phyloP scores from a whole-genome alignment of 2,329 filamentous ascomycete genomes.

The Pseudopyricularia javanii region DNA sequence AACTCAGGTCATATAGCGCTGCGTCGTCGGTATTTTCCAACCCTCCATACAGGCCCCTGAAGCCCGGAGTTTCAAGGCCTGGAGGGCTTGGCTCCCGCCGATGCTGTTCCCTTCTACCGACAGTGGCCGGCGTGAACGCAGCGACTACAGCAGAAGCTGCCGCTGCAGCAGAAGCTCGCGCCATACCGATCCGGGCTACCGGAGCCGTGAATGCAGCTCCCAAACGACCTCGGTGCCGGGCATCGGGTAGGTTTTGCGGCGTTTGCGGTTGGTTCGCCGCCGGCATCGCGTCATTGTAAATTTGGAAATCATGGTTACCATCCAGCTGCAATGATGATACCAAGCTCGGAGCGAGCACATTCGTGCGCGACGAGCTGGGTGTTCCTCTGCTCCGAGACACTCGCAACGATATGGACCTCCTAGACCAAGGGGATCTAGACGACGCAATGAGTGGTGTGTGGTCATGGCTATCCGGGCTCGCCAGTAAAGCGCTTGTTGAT shows the following conservation, averaged over 20 bases:
- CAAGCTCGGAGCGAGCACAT: background rate
- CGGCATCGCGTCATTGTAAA: conserved; percentile 34
- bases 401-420: background rate
- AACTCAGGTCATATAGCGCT: conserved; percentile 18
- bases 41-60: conserved; percentile 33
- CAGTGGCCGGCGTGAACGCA: conserved; percentile 7
- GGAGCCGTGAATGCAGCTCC: conserved; percentile 31
- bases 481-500: background rate
- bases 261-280: conserved; percentile 35
- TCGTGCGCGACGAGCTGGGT: background rate
- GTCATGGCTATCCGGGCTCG: background rate
- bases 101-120: conserved; percentile 6
- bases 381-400: background rate
- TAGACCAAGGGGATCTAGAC: background rate
- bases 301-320: conserved; percentile 13
- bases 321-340: background rate
- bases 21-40: conserved; percentile 33
- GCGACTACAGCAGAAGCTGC: conserved; percentile 3
- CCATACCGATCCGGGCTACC: conserved; percentile 6
- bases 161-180: background rate
- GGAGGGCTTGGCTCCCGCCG: conserved; percentile 20
- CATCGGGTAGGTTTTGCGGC: conserved; percentile 34
- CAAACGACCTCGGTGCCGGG: conserved; percentile 30
- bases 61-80: conserved; percentile 28
- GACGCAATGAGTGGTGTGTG: background rate